These are phyloP conservation scores for Sporisorium exsertum DNA, from an alignment of 1,284 basidiomycete species.

Conservation along the genomic window DNA sequence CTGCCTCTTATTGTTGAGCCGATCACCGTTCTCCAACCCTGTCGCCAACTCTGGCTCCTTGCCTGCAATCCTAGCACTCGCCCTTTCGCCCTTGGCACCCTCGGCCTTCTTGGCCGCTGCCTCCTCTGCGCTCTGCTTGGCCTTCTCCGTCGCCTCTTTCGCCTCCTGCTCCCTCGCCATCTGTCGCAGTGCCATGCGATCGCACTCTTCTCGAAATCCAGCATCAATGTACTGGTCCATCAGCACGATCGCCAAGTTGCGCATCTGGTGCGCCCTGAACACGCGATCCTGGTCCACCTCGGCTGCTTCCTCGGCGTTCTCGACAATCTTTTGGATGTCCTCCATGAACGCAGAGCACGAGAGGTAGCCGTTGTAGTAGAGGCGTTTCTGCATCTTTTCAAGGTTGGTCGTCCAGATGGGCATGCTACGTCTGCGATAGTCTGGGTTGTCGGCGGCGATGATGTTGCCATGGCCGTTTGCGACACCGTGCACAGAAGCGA, in stretches of 20 bases:
- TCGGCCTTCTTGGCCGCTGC: conserved; percentile 44
- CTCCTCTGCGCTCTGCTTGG: conserved; percentile 68
- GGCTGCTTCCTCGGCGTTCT: conserved; percentile 77
- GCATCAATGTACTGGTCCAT: conserved; percentile 86
- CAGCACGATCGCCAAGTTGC: conserved; percentile 85
- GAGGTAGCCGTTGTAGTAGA: conserved; percentile 88
- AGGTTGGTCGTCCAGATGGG: conserved; percentile 72
- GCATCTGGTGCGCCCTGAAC: conserved; percentile 88
- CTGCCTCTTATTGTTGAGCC: conserved; percentile 44
- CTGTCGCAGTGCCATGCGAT: conserved; percentile 86
- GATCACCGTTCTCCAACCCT: conserved; percentile 35
- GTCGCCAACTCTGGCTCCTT: conserved; percentile 74
- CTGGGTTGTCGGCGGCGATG: conserved; percentile 13
- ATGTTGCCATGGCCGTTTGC: conserved; percentile 9
- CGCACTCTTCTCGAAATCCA: conserved; percentile 84
- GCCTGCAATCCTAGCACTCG: conserved; percentile 77
- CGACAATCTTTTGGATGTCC: conserved; percentile 88
- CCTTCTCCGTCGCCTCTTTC: conserved; percentile 74
- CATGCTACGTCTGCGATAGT: conserved; percentile 54
- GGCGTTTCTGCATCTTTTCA: conserved; percentile 86
- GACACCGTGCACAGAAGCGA: conserved; percentile 11
- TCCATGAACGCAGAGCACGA: conserved; percentile 88
- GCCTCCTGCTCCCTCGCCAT: conserved; percentile 73
- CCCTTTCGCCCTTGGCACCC: conserved; percentile 49
- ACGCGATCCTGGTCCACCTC: conserved; percentile 79